Conservation (phyloP, 805 yeast genomes). For the Saccharomycopsis oosterbeekiorum region DNA sequence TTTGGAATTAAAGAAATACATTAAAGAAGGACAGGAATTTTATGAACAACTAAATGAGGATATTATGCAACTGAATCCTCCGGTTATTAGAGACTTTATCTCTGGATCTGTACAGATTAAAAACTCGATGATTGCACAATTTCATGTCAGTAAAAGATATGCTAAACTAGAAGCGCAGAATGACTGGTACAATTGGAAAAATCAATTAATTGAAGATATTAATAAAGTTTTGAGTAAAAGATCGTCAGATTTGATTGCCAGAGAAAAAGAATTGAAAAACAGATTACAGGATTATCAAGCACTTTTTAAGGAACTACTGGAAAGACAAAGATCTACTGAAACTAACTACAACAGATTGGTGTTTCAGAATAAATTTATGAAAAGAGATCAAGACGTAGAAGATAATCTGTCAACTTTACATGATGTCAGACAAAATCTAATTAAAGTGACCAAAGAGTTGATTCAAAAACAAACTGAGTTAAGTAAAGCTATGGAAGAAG, state of each 20-base stretch:
- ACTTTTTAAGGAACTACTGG: conserved; percentile 8
- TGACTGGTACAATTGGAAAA: conserved; percentile 50
- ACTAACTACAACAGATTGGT: conserved; percentile 15
- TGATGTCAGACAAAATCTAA: conserved; percentile 16
- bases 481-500: conserved; percentile 3
- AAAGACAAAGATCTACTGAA: conserved; percentile 17
- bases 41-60: conserved; percentile 34
- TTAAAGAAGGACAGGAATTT: conserved; percentile 36
- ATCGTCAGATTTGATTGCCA: conserved; percentile 19
- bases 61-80: conserved; percentile 37
- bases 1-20: conserved; percentile 38
- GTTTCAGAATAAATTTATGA: conserved; percentile 19
- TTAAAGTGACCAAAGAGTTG: conserved; percentile 11
- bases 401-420: conserved; percentile 11
- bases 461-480: conserved; percentile 1
- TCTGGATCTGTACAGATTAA: conserved; percentile 29
- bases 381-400: conserved; percentile 14
- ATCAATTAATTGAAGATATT: conserved; percentile 35
- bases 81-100: conserved; percentile 37
- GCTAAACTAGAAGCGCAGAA: conserved; percentile 39
- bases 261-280: conserved; percentile 18
- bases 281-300: conserved; percentile 13
- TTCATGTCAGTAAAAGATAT: conserved; percentile 38
- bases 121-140: conserved; percentile 33
- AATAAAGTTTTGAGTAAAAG: conserved; percentile 24